Evolutionary conservation across 495 filamentous ascomycete genomes (phyloP), one percentile per base, ranked within the genome.

Genomic region (Tuber brumale): DNA sequence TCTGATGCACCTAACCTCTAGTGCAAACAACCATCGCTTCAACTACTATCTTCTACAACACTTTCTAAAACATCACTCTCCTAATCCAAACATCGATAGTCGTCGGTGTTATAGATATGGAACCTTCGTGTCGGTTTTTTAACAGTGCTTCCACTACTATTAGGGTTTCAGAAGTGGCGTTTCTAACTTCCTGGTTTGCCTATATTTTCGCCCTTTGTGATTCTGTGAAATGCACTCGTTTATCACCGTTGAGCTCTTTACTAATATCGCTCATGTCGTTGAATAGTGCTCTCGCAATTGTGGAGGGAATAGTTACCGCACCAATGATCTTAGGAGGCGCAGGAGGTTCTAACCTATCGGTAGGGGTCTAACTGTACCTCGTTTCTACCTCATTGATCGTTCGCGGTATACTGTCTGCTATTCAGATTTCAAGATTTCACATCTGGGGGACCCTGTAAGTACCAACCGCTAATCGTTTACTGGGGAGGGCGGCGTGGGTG

Each of bases 361-460:
- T 85, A 3, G 88, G 87, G 0, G 81, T 88, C 19, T 89, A 89
- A 44, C 91, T 93, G 83, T 95, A 97, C 83, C 88, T 97, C 14
- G 94, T 97, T 16, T 97, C 94, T 2, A 94, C 94, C 8, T 93
- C 94, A 0, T 85, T 97, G 81, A 95, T 97, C 75, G 92, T 95
- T 41, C 93, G 90, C 39, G 94, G 94, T 27, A 85, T 95, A 39
- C 86, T 97, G 39, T 94, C 92, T 14, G 87, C 88, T 23, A 86
- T 97, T 37, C 94, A 97, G 82, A 95, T 97, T 84, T 92, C 90
- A 3, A 85, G 94, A n/a, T 91, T 97, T 79, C 92, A 92, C 81
- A 89, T 97, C 74, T 88, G n/a, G 86, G 70, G 89, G 88, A 74
- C 8, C 91, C 91, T n/a, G 73, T 96, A 79, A 82, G 84, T 82